A percentile compares a stretch with the other conserved stretches of the same genome.
phyloP scores from a whole-genome alignment of 129 eudicot species.

The Lactuca saligna region DNA sequence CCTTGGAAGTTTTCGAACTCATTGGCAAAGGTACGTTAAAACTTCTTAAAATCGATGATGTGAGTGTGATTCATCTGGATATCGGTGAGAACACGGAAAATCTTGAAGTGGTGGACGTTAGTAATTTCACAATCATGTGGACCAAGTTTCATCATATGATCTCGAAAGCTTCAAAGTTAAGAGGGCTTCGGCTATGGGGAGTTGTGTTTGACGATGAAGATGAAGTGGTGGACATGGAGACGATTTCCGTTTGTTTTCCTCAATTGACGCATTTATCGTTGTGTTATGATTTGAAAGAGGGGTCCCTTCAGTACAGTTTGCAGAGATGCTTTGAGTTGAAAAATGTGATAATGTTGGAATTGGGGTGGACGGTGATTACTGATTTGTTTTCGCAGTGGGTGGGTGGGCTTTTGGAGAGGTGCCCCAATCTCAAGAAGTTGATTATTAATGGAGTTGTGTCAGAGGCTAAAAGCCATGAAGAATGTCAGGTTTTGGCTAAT shows the following conservation, averaged over 20 bases:
- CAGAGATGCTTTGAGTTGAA: slow-evolving; percentile 56
- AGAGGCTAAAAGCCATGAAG: slow-evolving; percentile 80
- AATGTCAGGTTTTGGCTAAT: slow-evolving; percentile 68
- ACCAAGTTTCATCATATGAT: slow-evolving; percentile 81
- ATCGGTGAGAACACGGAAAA: slow-evolving; percentile 80
- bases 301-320: slow-evolving; percentile 57
- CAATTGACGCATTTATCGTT: slow-evolving; percentile 60
- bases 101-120: slow-evolving; percentile 92
- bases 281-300: slow-evolving; percentile 75
- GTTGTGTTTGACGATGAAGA: slow-evolving; percentile 92
- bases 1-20: slow-evolving; percentile 79
- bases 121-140: slow-evolving; percentile 95
- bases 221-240: slow-evolving; percentile 81
- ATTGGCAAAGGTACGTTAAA: slow-evolving; percentile 70
- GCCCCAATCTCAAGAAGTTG: slow-evolving; percentile 65
- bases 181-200: slow-evolving; percentile 82
- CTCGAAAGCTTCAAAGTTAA: slow-evolving; percentile 62
- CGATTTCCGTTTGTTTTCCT: slow-evolving; percentile 72
- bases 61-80: slow-evolving; percentile 87
- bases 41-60: slow-evolving; percentile 78
- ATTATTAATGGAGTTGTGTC: slow-evolving; percentile 78
- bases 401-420: slow-evolving; percentile 60
- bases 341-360: slow-evolving; percentile 70
- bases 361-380: slow-evolving; percentile 76
- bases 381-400: slow-evolving; percentile 79